phyloP scores from a whole-genome alignment of 1,139 yeast genomes.

The Blastobotrys capitulatus region DNA sequence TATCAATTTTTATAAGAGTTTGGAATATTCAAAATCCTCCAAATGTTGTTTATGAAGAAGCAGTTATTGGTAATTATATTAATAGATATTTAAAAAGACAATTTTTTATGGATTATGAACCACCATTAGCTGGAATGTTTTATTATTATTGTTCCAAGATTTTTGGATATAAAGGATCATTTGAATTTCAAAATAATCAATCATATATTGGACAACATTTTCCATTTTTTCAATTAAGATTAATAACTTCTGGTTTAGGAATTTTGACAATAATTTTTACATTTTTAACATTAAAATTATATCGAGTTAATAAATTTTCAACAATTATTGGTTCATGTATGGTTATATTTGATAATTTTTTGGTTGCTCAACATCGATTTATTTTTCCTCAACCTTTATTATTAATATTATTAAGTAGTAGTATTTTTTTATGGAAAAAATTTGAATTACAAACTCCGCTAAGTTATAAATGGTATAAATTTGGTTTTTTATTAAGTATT shows the following conservation, averaged over 20 bases:
- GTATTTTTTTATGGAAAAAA: slow-evolving; percentile 43
- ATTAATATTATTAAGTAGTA: slow-evolving; percentile 42
- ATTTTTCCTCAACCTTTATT: slow-evolving; percentile 49
- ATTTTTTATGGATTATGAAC: slow-evolving; percentile 55
- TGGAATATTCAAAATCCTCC: slow-evolving; percentile 23
- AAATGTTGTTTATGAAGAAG: slow-evolving; percentile 52
- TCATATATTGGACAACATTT: slow-evolving; percentile 28
- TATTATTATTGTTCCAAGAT: slow-evolving; percentile 41
- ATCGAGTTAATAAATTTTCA: slow-evolving; percentile 41
- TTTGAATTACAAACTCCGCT: slow-evolving; percentile 38
- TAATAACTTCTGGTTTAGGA: slow-evolving; percentile 50
- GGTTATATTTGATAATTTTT: slow-evolving; percentile 49
- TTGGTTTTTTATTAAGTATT: slow-evolving; percentile 42
- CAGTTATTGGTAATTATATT: slow-evolving; percentile 49
- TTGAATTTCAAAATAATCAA: slow-evolving; percentile 32
- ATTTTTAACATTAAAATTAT: slow-evolving; percentile 45
- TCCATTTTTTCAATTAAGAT: slow-evolving; percentile 47
- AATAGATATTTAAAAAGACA: slow-evolving; percentile 47
- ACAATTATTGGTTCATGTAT: slow-evolving; percentile 44
- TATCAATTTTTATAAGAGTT: slow-evolving; percentile 16
- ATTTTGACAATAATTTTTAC: slow-evolving; percentile 42
- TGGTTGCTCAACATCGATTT: slow-evolving; percentile 46
- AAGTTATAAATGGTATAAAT: slow-evolving; percentile 42
- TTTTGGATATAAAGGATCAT: slow-evolving; percentile 44
- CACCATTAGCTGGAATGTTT: slow-evolving; percentile 53